Percentiles rank a stretch among this genome's conserved stretches.
These are phyloP conservation scores for Pseudophaeomoniella oleicola DNA, from an alignment of 2,329 filamentous ascomycete genomes.

Conservation along the genomic window DNA sequence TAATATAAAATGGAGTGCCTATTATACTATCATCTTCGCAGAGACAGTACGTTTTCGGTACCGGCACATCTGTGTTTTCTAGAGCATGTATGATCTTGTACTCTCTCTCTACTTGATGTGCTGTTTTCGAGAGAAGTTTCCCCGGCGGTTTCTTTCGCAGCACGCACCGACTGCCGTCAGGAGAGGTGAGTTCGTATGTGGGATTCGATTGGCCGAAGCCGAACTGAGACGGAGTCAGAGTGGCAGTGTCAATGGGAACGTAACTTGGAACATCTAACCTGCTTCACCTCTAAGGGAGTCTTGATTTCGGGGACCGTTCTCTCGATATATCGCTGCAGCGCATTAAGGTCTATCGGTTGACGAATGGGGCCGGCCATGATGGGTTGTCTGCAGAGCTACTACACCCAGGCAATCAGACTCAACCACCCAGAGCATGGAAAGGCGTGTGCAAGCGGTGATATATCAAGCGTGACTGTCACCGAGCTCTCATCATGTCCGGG, in stretches of 20 bases:
- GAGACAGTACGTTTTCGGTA: constrained; percentile 68
- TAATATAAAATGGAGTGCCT: constrained; percentile 91
- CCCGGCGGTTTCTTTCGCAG: constrained; percentile 98
- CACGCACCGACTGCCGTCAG: constrained; percentile 59
- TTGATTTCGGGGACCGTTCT: constrained; percentile 70
- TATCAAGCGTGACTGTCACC: no score
- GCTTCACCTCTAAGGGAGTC: constrained; percentile 73
- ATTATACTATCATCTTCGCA: constrained; percentile 71
- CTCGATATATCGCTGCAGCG: constrained; percentile 65
- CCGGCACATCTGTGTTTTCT: constrained; percentile 64
- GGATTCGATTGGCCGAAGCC: constrained; percentile 96
- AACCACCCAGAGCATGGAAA: no score
- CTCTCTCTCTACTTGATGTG: constrained; percentile 93
- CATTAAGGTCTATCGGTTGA: constrained; percentile 73
- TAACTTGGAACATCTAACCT: constrained; percentile 42
- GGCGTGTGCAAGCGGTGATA: no score
- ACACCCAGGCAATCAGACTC: no score
- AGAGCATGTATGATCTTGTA: constrained; percentile 81
- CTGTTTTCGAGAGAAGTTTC: constrained; percentile 78
- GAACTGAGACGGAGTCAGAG: constrained; percentile 44
- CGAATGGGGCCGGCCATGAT: constrained; percentile 80
- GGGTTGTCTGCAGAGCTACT: no score
- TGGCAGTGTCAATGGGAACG: neutral
- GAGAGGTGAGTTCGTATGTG: constrained; percentile 76
- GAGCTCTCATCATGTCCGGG: no score